These are phyloP conservation scores for Hsuehochloa calcarea DNA, from an alignment of 176 grass and related monocot genomes.

Conservation along the genomic window DNA sequence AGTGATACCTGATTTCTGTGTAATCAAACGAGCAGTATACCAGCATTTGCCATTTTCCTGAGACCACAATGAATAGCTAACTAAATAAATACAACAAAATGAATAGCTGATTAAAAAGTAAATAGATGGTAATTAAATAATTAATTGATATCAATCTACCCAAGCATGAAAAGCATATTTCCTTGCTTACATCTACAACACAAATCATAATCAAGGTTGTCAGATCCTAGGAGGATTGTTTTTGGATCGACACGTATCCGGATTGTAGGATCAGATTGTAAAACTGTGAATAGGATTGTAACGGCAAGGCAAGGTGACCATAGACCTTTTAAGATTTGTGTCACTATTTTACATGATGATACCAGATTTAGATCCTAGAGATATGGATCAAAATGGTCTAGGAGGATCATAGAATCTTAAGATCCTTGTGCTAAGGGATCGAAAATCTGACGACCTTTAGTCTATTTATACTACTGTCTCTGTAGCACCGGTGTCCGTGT, in stretches of 20 bases:
- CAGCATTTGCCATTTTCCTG: conserved; percentile 35
- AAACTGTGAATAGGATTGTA: not conserved
- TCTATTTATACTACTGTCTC: too few relatives aligned
- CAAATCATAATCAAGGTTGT: not conserved
- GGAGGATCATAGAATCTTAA: not conserved
- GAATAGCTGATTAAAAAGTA: not conserved
- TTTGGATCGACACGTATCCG: too few relatives aligned
- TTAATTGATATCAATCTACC: not conserved
- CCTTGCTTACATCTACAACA: not conserved
- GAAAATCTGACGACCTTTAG: not conserved
- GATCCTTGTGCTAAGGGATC: not conserved
- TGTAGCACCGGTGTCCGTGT: too few relatives aligned
- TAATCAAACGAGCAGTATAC: conserved; percentile 31
- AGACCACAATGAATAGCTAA: conserved; percentile 20
- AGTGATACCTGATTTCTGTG: conserved; percentile 24
- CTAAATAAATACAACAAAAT: not conserved
- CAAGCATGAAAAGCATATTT: conserved; percentile 1
- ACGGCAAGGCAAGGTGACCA: too few relatives aligned
- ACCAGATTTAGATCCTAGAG: not conserved
- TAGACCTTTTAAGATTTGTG: too few relatives aligned
- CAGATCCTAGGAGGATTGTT: not conserved
- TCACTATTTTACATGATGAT: not conserved
- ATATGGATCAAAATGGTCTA: not conserved
- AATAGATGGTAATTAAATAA: not conserved
- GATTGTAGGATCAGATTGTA: not conserved